Evolutionary conservation across 441 rosid species (phyloP).

Genomic region (Erodium trifolium): DNA sequence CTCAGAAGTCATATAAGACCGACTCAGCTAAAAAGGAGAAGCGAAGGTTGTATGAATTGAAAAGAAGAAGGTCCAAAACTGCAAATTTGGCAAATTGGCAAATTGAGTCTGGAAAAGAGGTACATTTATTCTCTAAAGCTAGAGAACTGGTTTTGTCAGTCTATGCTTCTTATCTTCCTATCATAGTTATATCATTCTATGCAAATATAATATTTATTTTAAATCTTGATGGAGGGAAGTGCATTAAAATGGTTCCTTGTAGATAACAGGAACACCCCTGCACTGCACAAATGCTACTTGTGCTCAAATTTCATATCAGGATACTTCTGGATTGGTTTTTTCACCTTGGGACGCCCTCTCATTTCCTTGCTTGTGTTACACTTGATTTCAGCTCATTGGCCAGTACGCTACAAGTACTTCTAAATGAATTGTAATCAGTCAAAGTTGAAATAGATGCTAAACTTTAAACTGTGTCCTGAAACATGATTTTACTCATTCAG

Average conservation of each 20-base stretch:
- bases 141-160: conserved; percentile 13
- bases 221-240: conserved; percentile 3
- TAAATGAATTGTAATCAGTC: not conserved
- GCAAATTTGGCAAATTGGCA: conserved; percentile 43
- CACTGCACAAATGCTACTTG: not conserved
- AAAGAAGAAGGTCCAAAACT: conserved; percentile 43
- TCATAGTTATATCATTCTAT: not conserved
- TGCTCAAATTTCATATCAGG: too few relatives aligned
- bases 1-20: conserved; percentile 78
- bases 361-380: conserved; percentile 6
- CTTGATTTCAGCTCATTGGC: conserved; percentile 11
- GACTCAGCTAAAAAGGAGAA: conserved; percentile 69
- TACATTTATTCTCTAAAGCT: conserved; percentile 20
- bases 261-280: not conserved
- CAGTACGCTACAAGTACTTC: not conserved
- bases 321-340: too few relatives aligned
- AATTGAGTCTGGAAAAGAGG: conserved; percentile 48
- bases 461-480: not conserved
- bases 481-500: not conserved
- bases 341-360: not conserved
- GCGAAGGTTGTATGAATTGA: conserved; percentile 59
- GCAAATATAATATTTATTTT: not conserved
- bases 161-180: not conserved
- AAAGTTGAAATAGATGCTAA: not conserved
- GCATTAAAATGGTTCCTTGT: not conserved